Conservation (phyloP, 2,329 filamentous ascomycete genomes). For the Oidium heveae region DNA sequence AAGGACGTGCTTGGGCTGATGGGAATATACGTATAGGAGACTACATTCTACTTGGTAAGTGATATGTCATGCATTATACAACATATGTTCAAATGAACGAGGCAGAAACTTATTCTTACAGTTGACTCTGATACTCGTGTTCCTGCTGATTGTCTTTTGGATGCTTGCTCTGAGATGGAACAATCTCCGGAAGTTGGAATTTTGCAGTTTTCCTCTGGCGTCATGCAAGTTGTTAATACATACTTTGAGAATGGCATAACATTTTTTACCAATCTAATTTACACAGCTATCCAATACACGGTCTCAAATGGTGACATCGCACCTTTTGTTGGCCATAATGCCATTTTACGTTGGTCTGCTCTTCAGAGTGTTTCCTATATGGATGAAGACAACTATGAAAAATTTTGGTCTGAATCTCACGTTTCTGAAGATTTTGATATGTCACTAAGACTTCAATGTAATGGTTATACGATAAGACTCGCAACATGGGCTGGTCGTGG, state of each 20-base stretch:
- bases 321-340: slow-evolving; percentile 62
- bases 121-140: slow-evolving; percentile 60
- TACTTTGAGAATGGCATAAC: slow-evolving; percentile 49
- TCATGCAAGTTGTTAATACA: slow-evolving; percentile 54
- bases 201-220: slow-evolving; percentile 51
- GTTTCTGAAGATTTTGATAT: slow-evolving; percentile 68
- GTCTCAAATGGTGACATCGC: slow-evolving; percentile 54
- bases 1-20: slow-evolving; percentile 53
- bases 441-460: slow-evolving; percentile 49
- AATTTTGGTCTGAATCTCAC: slow-evolving; percentile 61
- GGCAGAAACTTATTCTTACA: slow-evolving; percentile 2
- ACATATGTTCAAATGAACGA: not conserved
- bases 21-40: slow-evolving; percentile 71
- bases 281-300: slow-evolving; percentile 53
- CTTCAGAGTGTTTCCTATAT: slow-evolving; percentile 48
- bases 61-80: slow-evolving; percentile 3
- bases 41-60: slow-evolving; percentile 41
- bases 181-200: slow-evolving; percentile 55
- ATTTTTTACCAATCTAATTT: slow-evolving; percentile 51
- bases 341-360: slow-evolving; percentile 49
- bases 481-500: slow-evolving; percentile 50
- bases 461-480: slow-evolving; percentile 46
- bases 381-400: slow-evolving; percentile 47
- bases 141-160: slow-evolving; percentile 50
- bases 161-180: slow-evolving; percentile 63